Conservation (phyloP, 1,284 basidiomycete species). For the Cystobasidium sp. region DNA sequence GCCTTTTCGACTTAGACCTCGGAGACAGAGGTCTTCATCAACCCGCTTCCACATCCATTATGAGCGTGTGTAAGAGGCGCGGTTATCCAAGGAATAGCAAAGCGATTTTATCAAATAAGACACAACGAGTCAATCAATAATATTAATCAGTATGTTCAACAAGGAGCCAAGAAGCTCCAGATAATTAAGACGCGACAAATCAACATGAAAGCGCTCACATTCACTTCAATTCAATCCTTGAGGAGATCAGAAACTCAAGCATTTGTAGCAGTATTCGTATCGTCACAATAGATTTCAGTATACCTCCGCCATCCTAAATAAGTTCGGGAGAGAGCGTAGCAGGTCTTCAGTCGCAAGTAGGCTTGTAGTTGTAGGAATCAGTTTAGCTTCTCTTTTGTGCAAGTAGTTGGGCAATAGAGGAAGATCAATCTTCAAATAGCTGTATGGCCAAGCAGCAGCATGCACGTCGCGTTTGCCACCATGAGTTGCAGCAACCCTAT, state of each 20-base stretch:
- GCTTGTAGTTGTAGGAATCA: neutral
- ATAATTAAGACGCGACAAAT: neutral
- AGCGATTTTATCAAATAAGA: neutral
- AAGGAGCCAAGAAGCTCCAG: neutral
- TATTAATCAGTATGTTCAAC: neutral
- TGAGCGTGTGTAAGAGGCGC: conserved; percentile 1
- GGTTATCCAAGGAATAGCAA: neutral
- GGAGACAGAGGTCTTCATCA: no score
- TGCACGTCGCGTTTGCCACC: neutral
- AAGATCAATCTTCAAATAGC: conserved; percentile 2
- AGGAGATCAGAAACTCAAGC: no score
- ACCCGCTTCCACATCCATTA: conserved; percentile 2
- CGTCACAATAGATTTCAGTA: neutral
- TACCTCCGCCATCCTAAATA: neutral
- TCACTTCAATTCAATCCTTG: neutral
- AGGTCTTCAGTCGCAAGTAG: neutral
- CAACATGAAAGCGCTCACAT: neutral
- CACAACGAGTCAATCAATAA: conserved; percentile 16
- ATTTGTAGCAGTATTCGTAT: conserved; percentile 9
- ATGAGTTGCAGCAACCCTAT: neutral
- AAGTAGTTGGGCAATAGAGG: conserved; percentile 14
- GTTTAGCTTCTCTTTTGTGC: neutral
- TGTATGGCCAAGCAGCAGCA: neutral
- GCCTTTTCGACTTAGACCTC: no score
- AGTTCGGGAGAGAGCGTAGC: neutral